Conservation (phyloP, 768 basidiomycete species). For the Mrakia hoshinonis region DNA sequence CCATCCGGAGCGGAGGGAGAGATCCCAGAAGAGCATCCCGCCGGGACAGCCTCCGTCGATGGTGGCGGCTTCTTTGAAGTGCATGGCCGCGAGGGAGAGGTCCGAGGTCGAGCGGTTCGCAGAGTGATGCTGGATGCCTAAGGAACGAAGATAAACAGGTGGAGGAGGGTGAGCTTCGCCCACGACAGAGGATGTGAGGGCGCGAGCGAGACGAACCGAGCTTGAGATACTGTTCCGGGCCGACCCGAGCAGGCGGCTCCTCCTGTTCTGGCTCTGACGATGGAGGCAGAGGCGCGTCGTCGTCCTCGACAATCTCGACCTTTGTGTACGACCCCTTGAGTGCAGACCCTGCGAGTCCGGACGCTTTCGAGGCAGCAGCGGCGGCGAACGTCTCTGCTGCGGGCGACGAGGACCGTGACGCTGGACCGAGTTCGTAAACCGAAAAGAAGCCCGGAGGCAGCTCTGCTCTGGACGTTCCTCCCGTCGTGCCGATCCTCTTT, state of each 20-base stretch:
- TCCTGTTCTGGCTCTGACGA: neutral
- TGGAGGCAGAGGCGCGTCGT: neutral
- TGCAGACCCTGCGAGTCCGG: no score
- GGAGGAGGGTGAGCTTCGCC: neutral
- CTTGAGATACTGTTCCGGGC: conserved; percentile 1
- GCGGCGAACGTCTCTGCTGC: neutral
- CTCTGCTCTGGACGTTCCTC: neutral
- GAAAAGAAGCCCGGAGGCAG: conserved; percentile 1
- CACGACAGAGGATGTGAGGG: neutral
- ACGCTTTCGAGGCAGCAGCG: no score
- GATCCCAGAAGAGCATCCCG: conserved; percentile 88
- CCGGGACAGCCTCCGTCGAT: conserved; percentile 68
- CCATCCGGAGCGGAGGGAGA: conserved; percentile 80
- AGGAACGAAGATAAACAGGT: neutral
- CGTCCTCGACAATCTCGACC: neutral
- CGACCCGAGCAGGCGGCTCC: neutral
- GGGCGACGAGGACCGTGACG: neutral
- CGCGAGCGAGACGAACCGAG: neutral
- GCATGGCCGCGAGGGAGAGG: conserved; percentile 33
- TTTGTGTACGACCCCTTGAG: conserved; percentile 6
- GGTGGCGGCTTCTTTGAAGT: conserved; percentile 34
- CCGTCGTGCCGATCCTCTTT: neutral
- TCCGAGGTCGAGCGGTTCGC: conserved; percentile 11
- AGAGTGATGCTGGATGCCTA: conserved; percentile 10
- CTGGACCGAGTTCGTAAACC: conserved; percentile 3